These are phyloP conservation scores for Hevea brasiliensis DNA, from an alignment of 345 rosid genomes.

Conservation along the genomic window DNA sequence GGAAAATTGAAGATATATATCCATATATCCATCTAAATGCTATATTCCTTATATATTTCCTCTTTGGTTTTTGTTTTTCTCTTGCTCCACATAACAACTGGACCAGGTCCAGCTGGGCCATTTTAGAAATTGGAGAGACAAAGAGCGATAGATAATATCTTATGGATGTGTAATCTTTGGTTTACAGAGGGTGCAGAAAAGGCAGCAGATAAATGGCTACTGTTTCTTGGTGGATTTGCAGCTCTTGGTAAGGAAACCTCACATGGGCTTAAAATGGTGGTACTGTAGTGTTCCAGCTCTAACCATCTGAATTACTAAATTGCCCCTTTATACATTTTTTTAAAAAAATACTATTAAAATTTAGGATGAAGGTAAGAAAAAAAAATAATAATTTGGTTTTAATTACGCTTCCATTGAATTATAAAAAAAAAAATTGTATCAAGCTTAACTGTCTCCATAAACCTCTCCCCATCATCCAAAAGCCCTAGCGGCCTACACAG, in stretches of 20 bases:
- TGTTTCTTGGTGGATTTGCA: conserved; percentile 20
- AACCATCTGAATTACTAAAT: not conserved
- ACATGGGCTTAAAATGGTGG: conserved; percentile 8
- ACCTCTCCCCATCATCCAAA: not conserved
- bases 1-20: conserved; percentile 33
- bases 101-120: conserved; percentile 38
- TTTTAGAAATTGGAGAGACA: not conserved
- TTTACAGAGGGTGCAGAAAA: conserved; percentile 16
- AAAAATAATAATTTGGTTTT: no score
- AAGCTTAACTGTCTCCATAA: not conserved
- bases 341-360: no score
- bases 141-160: not conserved
- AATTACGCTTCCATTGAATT: no score
- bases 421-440: not conserved
- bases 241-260: conserved; percentile 8
- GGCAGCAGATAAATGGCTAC: conserved; percentile 29
- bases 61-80: conserved; percentile 4
- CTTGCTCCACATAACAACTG: conserved; percentile 13
- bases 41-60: not conserved
- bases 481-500: not conserved
- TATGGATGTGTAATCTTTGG: not conserved
- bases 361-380: no score
- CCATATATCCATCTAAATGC: conserved; percentile 12
- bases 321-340: no score
- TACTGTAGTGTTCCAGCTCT: not conserved